These are phyloP conservation scores for Ophiostoma sp. DNA, from an alignment of 2,329 filamentous ascomycete species.

Conservation along the genomic window DNA sequence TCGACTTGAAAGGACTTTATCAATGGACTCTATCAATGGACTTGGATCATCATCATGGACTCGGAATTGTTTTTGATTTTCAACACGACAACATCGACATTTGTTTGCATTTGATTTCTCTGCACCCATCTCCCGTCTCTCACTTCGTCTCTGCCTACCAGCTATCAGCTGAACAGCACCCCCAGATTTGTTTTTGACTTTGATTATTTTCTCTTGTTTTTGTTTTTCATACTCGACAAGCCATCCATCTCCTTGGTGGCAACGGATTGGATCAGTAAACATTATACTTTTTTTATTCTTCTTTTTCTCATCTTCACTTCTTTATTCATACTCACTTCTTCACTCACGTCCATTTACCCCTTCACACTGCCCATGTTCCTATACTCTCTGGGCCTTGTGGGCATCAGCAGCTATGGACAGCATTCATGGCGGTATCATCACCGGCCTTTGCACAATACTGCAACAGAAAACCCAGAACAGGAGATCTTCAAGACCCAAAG, in stretches of 20 bases:
- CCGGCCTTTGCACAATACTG: neutral
- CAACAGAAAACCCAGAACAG: conserved; percentile 4
- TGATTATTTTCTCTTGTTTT: neutral
- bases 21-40: neutral
- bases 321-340: no score
- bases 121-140: neutral
- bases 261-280: neutral
- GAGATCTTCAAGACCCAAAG: neutral
- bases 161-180: neutral
- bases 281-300: neutral
- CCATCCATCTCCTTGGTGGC: neutral
- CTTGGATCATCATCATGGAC: neutral
- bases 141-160: neutral
- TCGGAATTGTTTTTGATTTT: conserved; percentile 17
- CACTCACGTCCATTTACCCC: neutral
- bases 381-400: neutral
- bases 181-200: conserved; percentile 1
- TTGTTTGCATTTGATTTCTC: neutral
- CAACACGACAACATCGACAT: neutral
- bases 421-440: neutral
- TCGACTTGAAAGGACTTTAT: conserved; percentile 10
- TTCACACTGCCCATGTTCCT: neutral
- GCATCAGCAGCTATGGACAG: conserved; percentile 7
- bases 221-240: neutral
- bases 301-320: conserved; percentile 26